Evolutionary conservation across 805 yeast genomes (phyloP).

Genomic region (Ogataea henricii): DNA sequence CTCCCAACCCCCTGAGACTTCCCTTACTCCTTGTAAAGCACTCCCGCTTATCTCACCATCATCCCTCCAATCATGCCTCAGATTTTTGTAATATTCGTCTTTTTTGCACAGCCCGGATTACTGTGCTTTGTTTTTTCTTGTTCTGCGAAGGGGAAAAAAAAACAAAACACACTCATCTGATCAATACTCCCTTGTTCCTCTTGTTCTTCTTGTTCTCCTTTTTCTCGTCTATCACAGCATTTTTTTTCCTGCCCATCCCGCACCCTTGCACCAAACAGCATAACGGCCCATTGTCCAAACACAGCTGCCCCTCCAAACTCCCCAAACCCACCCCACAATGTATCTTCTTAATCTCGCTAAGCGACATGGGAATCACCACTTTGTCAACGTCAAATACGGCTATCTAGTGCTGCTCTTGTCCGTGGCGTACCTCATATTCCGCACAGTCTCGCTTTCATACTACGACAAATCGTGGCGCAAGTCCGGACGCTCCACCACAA

Average conservation of each 20-base stretch:
- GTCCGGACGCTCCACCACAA: slow-evolving; percentile 41
- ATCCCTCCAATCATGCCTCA: slow-evolving; percentile 2
- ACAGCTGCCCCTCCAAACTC: neutral
- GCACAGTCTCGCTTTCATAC: slow-evolving; percentile 37
- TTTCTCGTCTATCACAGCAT: too few species aligned
- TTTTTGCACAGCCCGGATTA: neutral
- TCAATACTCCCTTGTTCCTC: neutral
- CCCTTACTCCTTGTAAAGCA: too few species aligned
- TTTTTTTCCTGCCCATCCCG: neutral
- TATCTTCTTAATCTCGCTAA: slow-evolving; percentile 11
- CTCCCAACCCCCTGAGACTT: too few species aligned
- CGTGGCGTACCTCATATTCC: slow-evolving; percentile 38
- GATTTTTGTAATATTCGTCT: neutral
- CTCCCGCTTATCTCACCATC: too few species aligned
- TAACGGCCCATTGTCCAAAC: too few species aligned
- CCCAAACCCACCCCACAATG: neutral
- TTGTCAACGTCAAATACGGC: slow-evolving; percentile 62
- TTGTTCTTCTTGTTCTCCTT: neutral
- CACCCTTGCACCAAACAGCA: neutral
- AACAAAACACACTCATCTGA: neutral
- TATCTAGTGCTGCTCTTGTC: slow-evolving; percentile 49
- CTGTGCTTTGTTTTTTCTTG: neutral
- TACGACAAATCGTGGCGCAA: slow-evolving; percentile 40
- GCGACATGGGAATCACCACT: slow-evolving; percentile 58
- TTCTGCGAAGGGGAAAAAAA: slow-evolving; percentile 1